Evolutionary conservation across 345 rosid genomes (phyloP).

Genomic region (Hirschfeldia incana): DNA sequence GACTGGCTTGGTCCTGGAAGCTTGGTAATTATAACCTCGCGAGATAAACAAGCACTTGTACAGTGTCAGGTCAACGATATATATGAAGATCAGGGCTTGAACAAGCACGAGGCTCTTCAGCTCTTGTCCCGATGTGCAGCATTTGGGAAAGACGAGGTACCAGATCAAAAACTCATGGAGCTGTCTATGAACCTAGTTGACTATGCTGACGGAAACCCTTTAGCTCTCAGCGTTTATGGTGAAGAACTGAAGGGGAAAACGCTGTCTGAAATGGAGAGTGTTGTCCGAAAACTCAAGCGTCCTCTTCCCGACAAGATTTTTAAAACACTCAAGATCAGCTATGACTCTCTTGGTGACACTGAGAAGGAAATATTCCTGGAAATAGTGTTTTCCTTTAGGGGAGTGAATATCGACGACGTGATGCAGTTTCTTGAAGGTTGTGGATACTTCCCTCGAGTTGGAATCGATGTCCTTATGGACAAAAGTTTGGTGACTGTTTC

Average conservation of each 20-base stretch:
- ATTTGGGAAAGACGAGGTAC: neutral
- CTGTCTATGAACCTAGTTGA: neutral
- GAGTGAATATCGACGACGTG: neutral
- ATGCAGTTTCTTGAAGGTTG: neutral
- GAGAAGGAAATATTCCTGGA: neutral
- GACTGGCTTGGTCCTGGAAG: conserved; percentile 10
- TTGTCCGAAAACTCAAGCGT: neutral
- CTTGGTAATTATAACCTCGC: conserved; percentile 12
- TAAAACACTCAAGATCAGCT: neutral
- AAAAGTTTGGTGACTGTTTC: conserved; percentile 27
- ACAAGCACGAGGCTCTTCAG: neutral
- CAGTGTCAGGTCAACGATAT: neutral
- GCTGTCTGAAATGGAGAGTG: neutral
- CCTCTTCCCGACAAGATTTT: neutral
- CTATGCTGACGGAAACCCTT: neutral
- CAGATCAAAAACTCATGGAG: neutral
- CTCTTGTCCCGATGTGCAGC: neutral
- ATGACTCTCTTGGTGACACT: neutral
- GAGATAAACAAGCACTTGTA: conserved; percentile 5
- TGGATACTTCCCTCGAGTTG: conserved; percentile 10
- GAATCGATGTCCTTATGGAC: conserved; percentile 23
- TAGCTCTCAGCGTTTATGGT: neutral
- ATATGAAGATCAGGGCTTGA: neutral
- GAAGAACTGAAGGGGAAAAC: neutral
- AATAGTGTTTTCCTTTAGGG: neutral